Evolutionary conservation across 345 rosid genomes (phyloP).

Genomic region (Physaria fendleri): DNA sequence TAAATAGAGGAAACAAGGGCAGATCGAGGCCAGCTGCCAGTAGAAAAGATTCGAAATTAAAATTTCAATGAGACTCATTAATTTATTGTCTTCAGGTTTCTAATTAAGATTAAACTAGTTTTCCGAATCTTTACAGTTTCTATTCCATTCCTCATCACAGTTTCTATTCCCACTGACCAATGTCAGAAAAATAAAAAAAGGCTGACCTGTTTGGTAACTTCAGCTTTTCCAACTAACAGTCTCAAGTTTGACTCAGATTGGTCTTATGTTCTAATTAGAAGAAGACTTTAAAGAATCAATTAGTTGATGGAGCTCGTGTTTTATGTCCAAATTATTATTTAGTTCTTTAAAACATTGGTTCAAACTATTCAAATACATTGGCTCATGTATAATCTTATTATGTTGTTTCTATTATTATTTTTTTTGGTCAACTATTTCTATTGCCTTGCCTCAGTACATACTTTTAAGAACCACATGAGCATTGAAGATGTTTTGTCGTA

Average conservation of each 20-base stretch:
- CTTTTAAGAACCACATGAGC: too few relatives aligned
- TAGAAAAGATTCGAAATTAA: slow-evolving; percentile 33
- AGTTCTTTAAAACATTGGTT: background rate
- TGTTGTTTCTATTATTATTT: too few relatives aligned
- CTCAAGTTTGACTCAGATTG: slow-evolving; percentile 17
- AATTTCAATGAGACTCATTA: slow-evolving; percentile 8
- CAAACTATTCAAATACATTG: too few relatives aligned
- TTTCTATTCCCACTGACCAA: slow-evolving; percentile 85
- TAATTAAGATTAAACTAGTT: slow-evolving; percentile 32
- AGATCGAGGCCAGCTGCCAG: slow-evolving; percentile 45
- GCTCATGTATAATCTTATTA: too few relatives aligned
- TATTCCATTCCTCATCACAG: slow-evolving; percentile 81
- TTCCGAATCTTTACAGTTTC: slow-evolving; percentile 67
- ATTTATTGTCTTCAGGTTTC: slow-evolving; percentile 12
- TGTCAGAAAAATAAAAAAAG: too few relatives aligned
- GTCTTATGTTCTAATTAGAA: background rate
- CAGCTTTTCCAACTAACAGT: background rate
- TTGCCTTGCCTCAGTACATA: too few relatives aligned
- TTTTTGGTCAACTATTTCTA: too few relatives aligned
- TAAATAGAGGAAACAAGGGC: slow-evolving; percentile 13
- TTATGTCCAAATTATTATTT: background rate
- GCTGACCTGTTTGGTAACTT: slow-evolving; percentile 23
- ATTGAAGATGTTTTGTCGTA: too few relatives aligned
- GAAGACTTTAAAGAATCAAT: background rate
- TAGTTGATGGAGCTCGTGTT: slow-evolving; percentile 11